phyloP scores from a whole-genome alignment of 2,329 filamentous ascomycete species.

The Zelopaecilomyces penicillatus region DNA sequence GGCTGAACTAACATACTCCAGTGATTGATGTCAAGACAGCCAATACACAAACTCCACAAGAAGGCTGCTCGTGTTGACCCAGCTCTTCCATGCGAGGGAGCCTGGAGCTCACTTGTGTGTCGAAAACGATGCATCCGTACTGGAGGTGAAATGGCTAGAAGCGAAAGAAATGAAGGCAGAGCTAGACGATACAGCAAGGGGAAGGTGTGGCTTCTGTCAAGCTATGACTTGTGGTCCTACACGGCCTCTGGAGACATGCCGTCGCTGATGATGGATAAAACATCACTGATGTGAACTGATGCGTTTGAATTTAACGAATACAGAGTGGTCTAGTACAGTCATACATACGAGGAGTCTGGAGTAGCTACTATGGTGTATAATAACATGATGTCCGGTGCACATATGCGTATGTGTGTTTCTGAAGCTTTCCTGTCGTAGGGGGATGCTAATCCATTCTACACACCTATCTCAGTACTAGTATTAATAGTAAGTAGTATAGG shows the following conservation, averaged over 20 bases:
- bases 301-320: background rate
- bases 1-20: constrained; percentile 24
- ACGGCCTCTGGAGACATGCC: constrained; percentile 2
- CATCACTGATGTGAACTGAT: background rate
- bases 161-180: too few species aligned
- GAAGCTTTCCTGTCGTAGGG: background rate
- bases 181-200: background rate
- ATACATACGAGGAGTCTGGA: too few species aligned
- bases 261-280: constrained; percentile 16
- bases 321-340: too few species aligned
- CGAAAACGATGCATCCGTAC: background rate
- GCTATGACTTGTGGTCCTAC: constrained; percentile 2
- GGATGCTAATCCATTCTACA: background rate
- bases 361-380: too few species aligned
- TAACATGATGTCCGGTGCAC: too few species aligned
- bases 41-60: constrained; percentile 59
- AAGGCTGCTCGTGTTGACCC: constrained; percentile 50
- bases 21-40: constrained; percentile 93
- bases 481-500: background rate
- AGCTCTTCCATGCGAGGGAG: background rate
- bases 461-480: background rate
- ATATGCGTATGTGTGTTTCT: background rate
- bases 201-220: background rate
- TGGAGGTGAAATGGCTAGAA: too few species aligned
- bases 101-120: constrained; percentile 1